A percentile compares a stretch with the other conserved stretches of the same genome.
Conservation (phyloP, 2,329 filamentous ascomycete species). For the Pseudogymnoascus sp. region DNA sequence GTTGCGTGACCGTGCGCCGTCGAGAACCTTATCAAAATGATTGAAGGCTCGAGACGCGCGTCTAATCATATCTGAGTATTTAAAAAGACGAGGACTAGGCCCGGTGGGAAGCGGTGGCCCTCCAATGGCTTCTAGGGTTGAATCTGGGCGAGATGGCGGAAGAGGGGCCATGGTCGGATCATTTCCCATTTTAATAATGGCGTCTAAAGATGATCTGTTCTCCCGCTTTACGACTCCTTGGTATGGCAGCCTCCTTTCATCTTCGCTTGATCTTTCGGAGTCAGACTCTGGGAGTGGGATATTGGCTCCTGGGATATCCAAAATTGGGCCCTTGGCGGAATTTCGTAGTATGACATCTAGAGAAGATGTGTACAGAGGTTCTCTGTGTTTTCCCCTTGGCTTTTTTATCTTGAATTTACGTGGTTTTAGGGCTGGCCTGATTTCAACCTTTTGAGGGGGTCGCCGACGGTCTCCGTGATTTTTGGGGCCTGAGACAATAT, state of each 20-base stretch:
- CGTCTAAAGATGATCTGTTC: background rate
- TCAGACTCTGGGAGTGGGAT: constrained; percentile 11
- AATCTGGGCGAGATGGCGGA: background rate
- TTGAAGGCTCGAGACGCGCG: background rate
- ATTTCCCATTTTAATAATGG: background rate
- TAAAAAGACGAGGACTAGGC: background rate
- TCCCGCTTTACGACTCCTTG: background rate
- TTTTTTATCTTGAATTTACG: background rate
- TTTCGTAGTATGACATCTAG: constrained; percentile 10
- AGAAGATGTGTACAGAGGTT: background rate
- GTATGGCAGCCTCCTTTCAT: background rate
- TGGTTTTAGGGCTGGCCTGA: background rate
- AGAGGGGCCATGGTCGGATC: background rate
- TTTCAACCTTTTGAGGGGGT: background rate
- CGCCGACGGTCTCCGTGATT: background rate
- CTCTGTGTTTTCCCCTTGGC: background rate
- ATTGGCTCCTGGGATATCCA: background rate
- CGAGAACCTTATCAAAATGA: constrained; percentile 8
- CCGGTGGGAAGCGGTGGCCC: background rate
- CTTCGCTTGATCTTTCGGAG: background rate
- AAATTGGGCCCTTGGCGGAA: background rate
- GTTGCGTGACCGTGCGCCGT: background rate
- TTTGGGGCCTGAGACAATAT: background rate
- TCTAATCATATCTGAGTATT: constrained; percentile 1
- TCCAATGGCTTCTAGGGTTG: background rate